Evolutionary conservation across 2,329 filamentous ascomycete species (phyloP), one percentile per base, ranked within the genome.

Genomic region (Triangularia verruculosa): DNA sequence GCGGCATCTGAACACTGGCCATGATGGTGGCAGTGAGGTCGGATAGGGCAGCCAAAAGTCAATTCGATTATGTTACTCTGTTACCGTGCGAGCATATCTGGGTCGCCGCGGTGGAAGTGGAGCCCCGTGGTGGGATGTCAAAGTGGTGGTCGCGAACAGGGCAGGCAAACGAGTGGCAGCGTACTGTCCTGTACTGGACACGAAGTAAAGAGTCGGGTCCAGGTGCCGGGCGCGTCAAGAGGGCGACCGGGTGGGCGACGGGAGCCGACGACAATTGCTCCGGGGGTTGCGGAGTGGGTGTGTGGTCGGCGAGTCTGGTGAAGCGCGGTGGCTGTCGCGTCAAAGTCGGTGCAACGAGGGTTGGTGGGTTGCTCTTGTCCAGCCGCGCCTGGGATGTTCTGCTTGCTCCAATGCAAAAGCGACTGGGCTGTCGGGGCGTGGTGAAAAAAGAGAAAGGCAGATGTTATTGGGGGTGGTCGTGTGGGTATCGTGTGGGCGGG

Each of bases 1-100:
- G 86, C 68, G 87, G 83, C 72, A 86, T 79, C 79, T 95, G 91
- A 73, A 93, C 87, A 67, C 91, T 93, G 76, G 92, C 89, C 92
- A 96, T 96, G 73, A 65, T 83, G 78, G 74, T 71, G 71, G 70
- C 68, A 63, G 66, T 67, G 65, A 67, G 72, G 68, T 67, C 61
- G 51, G 66, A 59, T 55, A 60, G 57, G 61, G 53, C 65, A 55
- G 54, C 63, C 27, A 61, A 59, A 59, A 57, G 20, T 69, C 63
- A 67, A 66, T 67, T 66, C 39, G 32, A 34, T 64, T 58, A 62
- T 52, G 57, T 62, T 56, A 51, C 52, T 55, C 61, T 27, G 52
- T 69, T 53, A 70, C 59, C 57, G 65, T 51, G 61, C 59, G 61
- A 32, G 68, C 69, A 71, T 70, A 64, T 68, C 25, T 65, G 67